Conservation (phyloP, 306 rosid genomes). For the Calophaca sinica region DNA sequence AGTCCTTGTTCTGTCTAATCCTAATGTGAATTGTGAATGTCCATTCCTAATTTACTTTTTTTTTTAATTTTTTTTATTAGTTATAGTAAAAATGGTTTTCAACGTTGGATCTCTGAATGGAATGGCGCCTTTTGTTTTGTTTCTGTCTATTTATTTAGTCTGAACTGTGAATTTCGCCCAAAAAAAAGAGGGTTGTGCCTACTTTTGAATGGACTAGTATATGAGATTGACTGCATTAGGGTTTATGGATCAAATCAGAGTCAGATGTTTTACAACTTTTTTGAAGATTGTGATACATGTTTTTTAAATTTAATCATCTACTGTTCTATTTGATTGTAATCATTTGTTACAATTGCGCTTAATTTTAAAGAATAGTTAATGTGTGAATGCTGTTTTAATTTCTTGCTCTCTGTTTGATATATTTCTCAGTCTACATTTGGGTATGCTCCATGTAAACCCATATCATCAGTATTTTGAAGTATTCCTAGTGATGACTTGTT, state of each 20-base stretch:
- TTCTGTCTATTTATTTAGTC: slow-evolving; percentile 10
- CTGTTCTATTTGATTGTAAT: slow-evolving; percentile 8
- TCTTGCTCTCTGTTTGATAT: slow-evolving; percentile 8
- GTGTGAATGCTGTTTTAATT: neutral
- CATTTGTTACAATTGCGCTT: neutral
- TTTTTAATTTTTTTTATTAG: neutral
- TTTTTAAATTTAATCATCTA: neutral
- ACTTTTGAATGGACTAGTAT: neutral
- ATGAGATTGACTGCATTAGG: slow-evolving; percentile 46
- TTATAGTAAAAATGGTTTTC: neutral
- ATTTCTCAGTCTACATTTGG: neutral
- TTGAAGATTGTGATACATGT: slow-evolving; percentile 20
- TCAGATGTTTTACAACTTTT: neutral
- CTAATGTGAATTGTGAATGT: neutral
- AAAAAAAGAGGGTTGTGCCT: neutral
- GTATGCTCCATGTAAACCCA: neutral
- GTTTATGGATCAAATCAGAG: slow-evolving; percentile 43
- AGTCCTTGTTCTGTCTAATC: slow-evolving; percentile 45
- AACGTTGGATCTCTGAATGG: slow-evolving; percentile 46
- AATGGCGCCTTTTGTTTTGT: slow-evolving; percentile 2
- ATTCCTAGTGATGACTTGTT: slow-evolving; percentile 1
- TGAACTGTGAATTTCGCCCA: slow-evolving; percentile 37
- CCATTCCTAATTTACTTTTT: neutral
- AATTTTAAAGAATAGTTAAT: slow-evolving; percentile 2
- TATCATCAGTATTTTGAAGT: neutral